Percentiles rank a stretch among this genome's conserved stretches.
Conservation (phyloP, 129 eudicot species). For the Apium graveolens region DNA sequence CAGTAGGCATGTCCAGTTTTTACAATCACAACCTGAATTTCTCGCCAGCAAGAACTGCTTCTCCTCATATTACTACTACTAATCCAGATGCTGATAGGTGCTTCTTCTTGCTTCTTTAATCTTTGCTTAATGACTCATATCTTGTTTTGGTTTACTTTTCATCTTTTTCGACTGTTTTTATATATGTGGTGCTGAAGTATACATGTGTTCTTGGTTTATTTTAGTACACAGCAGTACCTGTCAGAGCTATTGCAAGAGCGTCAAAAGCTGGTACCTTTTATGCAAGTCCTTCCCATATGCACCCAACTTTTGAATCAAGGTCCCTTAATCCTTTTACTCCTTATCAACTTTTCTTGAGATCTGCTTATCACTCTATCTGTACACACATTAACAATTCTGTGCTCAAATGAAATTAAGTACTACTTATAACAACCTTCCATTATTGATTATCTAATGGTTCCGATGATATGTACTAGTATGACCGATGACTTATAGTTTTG, state of each 20-base stretch:
- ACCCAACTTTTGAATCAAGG: conserved; percentile 68
- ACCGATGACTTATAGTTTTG: background rate
- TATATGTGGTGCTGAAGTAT: background rate
- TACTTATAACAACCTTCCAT: background rate
- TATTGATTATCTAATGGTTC: background rate
- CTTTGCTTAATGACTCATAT: background rate
- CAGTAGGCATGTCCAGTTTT: conserved; percentile 56
- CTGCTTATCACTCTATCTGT: conserved; percentile 9
- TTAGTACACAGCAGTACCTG: conserved; percentile 44
- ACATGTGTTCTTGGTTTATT: conserved; percentile 10
- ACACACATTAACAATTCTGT: background rate
- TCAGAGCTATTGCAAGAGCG: conserved; percentile 56
- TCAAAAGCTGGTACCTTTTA: conserved; percentile 45
- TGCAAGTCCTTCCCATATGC: conserved; percentile 61
- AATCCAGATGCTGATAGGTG: conserved; percentile 70
- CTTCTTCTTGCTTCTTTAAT: conserved; percentile 13
- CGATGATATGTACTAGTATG: background rate
- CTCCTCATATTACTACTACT: conserved; percentile 72
- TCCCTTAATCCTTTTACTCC: conserved; percentile 11
- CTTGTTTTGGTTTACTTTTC: background rate
- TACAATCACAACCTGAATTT: conserved; percentile 48
- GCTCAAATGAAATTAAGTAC: background rate
- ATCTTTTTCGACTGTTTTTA: background rate
- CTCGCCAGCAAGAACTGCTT: conserved; percentile 71
- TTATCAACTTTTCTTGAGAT: conserved; percentile 19